Evolutionary conservation across 2,329 filamentous ascomycete genomes (phyloP).

Genomic region (Colletotrichum nymphaeae): DNA sequence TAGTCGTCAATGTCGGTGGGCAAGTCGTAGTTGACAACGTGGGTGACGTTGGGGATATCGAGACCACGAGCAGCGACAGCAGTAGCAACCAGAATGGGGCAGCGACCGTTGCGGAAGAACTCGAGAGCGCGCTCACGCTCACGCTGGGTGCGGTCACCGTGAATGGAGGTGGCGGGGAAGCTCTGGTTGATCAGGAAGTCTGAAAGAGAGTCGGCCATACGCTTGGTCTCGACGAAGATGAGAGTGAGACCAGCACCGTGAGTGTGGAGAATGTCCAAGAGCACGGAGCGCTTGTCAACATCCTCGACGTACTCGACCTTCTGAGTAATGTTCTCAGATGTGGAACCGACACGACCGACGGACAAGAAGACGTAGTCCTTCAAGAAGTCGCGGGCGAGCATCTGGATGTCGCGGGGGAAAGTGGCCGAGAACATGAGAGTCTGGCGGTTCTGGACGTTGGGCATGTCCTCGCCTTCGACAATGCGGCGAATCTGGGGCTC

Average conservation of each 20-base stretch:
- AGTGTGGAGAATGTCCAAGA: conserved; percentile 96
- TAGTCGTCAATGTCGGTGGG: conserved; percentile 99
- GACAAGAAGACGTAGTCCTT: conserved; percentile 99
- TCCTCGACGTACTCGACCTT: conserved; percentile 99
- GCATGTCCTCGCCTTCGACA: conserved; percentile 99
- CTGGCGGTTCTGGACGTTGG: conserved; percentile 82
- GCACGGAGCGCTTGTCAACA: conserved; percentile 95
- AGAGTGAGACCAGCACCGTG: conserved; percentile 90
- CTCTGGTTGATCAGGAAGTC: conserved; percentile 99
- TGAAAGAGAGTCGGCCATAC: conserved; percentile 97
- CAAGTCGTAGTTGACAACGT: conserved; percentile 99
- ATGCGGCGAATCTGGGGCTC: conserved; percentile 99
- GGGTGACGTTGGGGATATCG: conserved; percentile 95
- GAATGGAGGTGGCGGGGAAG: conserved; percentile 98
- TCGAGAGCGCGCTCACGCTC: conserved; percentile 98
- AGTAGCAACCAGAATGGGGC: conserved; percentile 96
- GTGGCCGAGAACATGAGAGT: conserved; percentile 99
- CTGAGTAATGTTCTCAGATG: conserved; percentile 99
- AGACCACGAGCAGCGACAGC: conserved; percentile 92
- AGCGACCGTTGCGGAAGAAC: conserved; percentile 96
- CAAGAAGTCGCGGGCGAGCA: conserved; percentile 97
- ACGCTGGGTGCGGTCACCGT: conserved; percentile 97
- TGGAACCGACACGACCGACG: conserved; percentile 97
- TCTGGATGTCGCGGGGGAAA: conserved; percentile 98
- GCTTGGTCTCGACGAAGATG: conserved; percentile 99